These are phyloP conservation scores for Diatrype stigma DNA, from an alignment of 2,329 filamentous ascomycete species.

Conservation along the genomic window DNA sequence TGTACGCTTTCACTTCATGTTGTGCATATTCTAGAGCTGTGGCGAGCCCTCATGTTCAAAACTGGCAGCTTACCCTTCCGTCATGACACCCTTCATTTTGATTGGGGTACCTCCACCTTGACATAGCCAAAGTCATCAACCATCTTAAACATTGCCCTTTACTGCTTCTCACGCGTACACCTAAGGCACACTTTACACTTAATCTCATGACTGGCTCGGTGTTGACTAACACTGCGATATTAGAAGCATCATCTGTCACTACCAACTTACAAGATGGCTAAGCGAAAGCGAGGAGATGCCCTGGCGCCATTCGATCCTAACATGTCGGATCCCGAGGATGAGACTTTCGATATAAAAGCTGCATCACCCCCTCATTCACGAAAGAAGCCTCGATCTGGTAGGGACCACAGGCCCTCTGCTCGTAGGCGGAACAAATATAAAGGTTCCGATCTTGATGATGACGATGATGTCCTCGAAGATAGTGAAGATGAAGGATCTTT, in stretches of 20 bases:
- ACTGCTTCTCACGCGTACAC: not conserved
- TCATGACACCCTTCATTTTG: no score
- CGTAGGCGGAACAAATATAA: constrained; percentile 38
- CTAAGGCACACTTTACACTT: no score
- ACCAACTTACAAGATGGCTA: constrained; percentile 36
- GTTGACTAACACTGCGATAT: not conserved
- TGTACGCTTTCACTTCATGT: no score
- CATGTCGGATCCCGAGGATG: constrained; percentile 62
- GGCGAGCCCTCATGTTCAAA: no score
- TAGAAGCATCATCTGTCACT: not conserved
- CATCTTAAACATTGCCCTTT: not conserved
- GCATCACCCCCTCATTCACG: constrained; percentile 24
- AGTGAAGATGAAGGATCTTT: constrained; percentile 50
- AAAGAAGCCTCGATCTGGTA: constrained; percentile 39
- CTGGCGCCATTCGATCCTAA: constrained; percentile 56
- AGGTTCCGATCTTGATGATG: constrained; percentile 61
- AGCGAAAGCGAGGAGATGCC: constrained; percentile 54
- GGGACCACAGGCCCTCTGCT: constrained; percentile 23
- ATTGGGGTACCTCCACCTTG: no score
- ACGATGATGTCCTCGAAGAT: constrained; percentile 49
- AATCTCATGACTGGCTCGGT: no score
- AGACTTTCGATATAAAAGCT: constrained; percentile 56
- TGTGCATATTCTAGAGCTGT: no score
- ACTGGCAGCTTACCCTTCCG: no score
- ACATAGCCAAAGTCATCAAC: not conserved